Conservation (phyloP, 257 asterid species). For the Solanum etuberosum region DNA sequence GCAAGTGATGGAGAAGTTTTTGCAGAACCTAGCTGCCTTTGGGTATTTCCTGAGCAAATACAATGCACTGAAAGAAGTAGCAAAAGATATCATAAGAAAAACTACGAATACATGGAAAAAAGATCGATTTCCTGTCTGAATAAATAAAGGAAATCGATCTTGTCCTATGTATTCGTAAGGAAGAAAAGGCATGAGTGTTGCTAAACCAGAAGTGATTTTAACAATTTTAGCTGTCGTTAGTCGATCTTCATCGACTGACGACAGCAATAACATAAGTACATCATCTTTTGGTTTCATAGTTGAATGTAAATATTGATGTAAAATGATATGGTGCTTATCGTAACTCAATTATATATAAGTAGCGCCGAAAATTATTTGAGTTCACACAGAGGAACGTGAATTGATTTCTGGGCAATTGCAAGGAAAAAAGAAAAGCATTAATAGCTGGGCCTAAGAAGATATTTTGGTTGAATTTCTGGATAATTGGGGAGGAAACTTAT, state of each 20-base stretch:
- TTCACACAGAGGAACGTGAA: no score
- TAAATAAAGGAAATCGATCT: background rate
- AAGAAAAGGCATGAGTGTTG: background rate
- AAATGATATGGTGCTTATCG: no score
- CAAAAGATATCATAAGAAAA: background rate
- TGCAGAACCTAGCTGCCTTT: background rate
- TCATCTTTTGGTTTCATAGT: no score
- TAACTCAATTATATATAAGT: no score
- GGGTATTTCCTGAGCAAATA: background rate
- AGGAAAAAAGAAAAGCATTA: no score
- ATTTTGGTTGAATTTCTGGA: no score
- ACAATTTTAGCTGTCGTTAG: background rate
- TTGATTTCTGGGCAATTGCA: no score
- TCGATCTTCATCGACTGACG: background rate
- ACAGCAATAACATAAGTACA: no score
- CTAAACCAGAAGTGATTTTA: background rate
- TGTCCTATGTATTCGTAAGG: background rate
- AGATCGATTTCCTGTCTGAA: background rate
- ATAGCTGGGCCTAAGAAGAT: no score
- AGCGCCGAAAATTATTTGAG: no score
- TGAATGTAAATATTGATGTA: no score
- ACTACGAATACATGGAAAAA: background rate
- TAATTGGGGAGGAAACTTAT: no score
- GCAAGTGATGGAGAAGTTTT: background rate
- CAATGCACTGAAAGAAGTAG: background rate